These are phyloP conservation scores for Colletotrichum endophyticum DNA, from an alignment of 2,329 filamentous ascomycete genomes.

Conservation along the genomic window DNA sequence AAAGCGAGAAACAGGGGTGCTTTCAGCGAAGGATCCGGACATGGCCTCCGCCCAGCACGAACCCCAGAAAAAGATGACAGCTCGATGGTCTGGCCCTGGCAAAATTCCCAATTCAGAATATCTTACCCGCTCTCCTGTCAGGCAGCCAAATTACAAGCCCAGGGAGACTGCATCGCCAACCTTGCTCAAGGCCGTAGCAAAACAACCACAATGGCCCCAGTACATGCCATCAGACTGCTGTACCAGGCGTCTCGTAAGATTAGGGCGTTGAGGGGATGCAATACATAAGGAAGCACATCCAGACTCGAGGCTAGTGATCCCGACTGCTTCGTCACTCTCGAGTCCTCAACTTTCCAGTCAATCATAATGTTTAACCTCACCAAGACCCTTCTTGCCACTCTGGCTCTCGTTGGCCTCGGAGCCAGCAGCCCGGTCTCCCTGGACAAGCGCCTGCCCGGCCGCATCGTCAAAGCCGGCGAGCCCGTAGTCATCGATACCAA, in stretches of 20 bases:
- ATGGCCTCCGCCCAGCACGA: background rate
- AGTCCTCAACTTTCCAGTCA: background rate
- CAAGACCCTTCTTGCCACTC: background rate
- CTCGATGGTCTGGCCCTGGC: background rate
- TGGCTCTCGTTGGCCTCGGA: background rate
- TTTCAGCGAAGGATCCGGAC: background rate
- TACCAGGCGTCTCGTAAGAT: background rate
- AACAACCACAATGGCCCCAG: background rate
- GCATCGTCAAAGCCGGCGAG: constrained; percentile 18
- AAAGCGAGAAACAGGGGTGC: background rate
- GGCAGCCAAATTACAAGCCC: background rate
- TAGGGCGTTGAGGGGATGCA: background rate
- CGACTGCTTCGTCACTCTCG: background rate
- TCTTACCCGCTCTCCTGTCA: background rate
- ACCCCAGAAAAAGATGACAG: background rate
- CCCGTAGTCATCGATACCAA: constrained; percentile 27
- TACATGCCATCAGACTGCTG: background rate
- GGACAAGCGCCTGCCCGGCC: background rate
- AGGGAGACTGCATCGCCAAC: background rate
- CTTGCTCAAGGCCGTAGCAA: background rate
- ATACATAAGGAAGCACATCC: background rate
- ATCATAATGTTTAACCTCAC: background rate
- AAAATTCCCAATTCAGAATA: background rate
- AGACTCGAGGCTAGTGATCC: background rate
- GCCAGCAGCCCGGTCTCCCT: background rate